Evolutionary conservation across 164 flowering plant species (phyloP).

Genomic region (Hamamelis virginiana): DNA sequence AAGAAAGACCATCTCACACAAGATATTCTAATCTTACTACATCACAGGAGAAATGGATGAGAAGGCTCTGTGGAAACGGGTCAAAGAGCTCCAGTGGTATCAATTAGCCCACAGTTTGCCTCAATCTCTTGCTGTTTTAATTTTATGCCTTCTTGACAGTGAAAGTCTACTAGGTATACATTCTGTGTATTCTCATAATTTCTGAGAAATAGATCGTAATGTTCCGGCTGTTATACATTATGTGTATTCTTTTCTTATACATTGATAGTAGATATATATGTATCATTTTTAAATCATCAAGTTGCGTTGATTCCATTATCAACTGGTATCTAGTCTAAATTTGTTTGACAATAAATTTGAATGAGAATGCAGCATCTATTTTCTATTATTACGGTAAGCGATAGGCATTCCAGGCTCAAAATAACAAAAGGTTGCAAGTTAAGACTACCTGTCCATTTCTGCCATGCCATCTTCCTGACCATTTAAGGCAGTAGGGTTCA

Average conservation of each 20-base stretch:
- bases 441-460: too few species aligned
- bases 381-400: too few species aligned
- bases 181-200: slow-evolving; percentile 2
- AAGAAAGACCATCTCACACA: slow-evolving; percentile 10
- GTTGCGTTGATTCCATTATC: too few species aligned
- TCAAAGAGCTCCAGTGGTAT: slow-evolving; percentile 22
- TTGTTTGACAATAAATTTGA: too few species aligned
- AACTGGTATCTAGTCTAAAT: too few species aligned
- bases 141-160: not conserved
- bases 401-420: too few species aligned
- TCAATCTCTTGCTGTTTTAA: not conserved
- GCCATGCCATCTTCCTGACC: too few species aligned
- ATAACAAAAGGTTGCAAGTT: too few species aligned
- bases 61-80: slow-evolving; percentile 34
- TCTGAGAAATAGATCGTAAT: slow-evolving; percentile 3
- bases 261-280: not conserved
- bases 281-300: too few species aligned
- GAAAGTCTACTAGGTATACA: not conserved
- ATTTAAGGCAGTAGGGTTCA: too few species aligned
- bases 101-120: slow-evolving; percentile 16
- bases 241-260: slow-evolving; percentile 2
- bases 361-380: too few species aligned
- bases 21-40: slow-evolving; percentile 22
- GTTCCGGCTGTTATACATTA: slow-evolving; percentile 1
- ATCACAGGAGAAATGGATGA: slow-evolving; percentile 50